Evolutionary conservation across 2,329 filamentous ascomycete genomes (phyloP), one percentile per base, ranked within the genome.

Genomic region (Diaporthe longicolla): DNA sequence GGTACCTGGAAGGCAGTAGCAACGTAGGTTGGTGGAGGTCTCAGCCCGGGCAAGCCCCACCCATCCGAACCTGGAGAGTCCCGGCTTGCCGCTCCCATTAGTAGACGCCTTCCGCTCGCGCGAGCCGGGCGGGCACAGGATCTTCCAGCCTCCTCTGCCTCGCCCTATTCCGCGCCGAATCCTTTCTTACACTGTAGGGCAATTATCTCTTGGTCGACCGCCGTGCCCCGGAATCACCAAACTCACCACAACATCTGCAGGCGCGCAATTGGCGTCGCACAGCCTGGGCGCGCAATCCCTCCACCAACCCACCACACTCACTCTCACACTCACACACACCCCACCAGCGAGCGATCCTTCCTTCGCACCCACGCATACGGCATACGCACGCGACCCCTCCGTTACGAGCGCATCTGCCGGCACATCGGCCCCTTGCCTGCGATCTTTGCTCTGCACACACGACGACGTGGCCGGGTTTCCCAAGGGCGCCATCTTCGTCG

Each of bases 181-280:
- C 43, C 71, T 70, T 40, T 43, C 40, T 32, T 43, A 37, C 32
- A 24, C 55, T 17, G 21, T 37, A 37, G 40, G 45, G n/a, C 65
- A 7, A 43, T 21, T 29, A 6, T 10, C 45, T 24, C 26, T 21
- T 32, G 32, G 32, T 50, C 43, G 32, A 40, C 71, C 58, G 73
- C 63, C 71, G 55, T 43, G 58, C 59, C 52, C 24, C 40, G 40
- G 29, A 43, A 43, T 45, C 59, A 73, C 68, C 66, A 43, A 17
- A 48, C 61, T 73, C 40, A 40, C 15, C 43, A n/a, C 55, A 29
- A 70, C 59, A 54, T 55, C 37, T 43, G 26, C 63, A 71, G 54
- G 37, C 54, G 45, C 52, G 72, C 72, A 69, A 50, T 70, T 72
- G 45, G 68, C 63, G 74, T 75, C 72, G 74, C 74, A 65, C 69